A percentile compares a stretch with the other conserved stretches of the same genome.
Evolutionary conservation across 768 basidiomycete species (phyloP).

Genomic region (Boletus fagicola): DNA sequence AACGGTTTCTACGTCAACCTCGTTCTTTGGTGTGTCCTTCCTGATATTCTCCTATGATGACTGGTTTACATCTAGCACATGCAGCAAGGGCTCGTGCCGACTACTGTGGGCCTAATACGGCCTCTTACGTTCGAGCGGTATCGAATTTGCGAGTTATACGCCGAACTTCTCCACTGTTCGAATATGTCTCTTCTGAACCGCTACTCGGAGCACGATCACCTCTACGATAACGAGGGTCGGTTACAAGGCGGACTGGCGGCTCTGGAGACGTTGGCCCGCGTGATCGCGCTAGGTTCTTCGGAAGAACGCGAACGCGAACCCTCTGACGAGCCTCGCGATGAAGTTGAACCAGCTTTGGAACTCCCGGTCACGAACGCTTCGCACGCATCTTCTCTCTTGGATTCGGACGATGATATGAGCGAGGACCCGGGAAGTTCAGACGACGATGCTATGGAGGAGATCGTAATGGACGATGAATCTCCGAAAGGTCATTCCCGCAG

Average conservation of each 20-base stretch:
- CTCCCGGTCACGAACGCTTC: slow-evolving; percentile 61
- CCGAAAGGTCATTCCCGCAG: slow-evolving; percentile 30
- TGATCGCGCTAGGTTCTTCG: slow-evolving; percentile 65
- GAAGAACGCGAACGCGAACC: slow-evolving; percentile 53
- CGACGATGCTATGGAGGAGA: slow-evolving; percentile 81
- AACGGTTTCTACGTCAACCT: slow-evolving; percentile 66
- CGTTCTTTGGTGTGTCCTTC: slow-evolving; percentile 64
- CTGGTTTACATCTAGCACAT: slow-evolving; percentile 12
- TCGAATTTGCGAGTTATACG: slow-evolving; percentile 94
- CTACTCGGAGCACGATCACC: slow-evolving; percentile 55
- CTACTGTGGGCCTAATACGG: slow-evolving; percentile 68
- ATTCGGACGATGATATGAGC: slow-evolving; percentile 80
- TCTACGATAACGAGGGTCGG: slow-evolving; percentile 82
- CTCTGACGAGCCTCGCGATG: slow-evolving; percentile 56
- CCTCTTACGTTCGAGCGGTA: slow-evolving; percentile 95
- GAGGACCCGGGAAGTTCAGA: slow-evolving; percentile 71
- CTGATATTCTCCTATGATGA: slow-evolving; percentile 1
- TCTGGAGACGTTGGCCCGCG: slow-evolving; percentile 82
- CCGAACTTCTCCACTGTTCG: slow-evolving; percentile 95
- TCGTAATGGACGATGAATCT: slow-evolving; percentile 70
- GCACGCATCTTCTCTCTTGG: slow-evolving; percentile 50
- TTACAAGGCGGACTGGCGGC: slow-evolving; percentile 83
- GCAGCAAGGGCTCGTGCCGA: slow-evolving; percentile 65
- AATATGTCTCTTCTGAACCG: slow-evolving; percentile 97
- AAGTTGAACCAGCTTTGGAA: slow-evolving; percentile 62